Percentiles rank a stretch among this genome's conserved stretches.
phyloP scores from a whole-genome alignment of 2,329 filamentous ascomycete genomes.

The Trichoderma guizhouense region DNA sequence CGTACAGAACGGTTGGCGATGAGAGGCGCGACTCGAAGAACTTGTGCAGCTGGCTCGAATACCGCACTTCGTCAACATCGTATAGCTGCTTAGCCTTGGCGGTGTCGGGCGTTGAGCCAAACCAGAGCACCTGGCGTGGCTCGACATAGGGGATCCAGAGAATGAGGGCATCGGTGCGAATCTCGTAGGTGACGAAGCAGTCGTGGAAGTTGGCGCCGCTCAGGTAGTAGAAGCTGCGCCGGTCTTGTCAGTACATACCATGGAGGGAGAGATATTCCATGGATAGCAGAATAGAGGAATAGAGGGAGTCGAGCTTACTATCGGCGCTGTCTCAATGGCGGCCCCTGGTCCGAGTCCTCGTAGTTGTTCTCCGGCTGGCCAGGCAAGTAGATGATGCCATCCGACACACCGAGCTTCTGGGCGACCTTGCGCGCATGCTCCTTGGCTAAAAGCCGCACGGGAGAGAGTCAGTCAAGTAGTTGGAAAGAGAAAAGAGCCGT shows the following conservation, averaged over 20 bases:
- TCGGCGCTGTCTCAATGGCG: slow-evolving; percentile 54
- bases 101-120: slow-evolving; percentile 56
- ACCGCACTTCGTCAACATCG: slow-evolving; percentile 69
- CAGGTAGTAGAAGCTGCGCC: slow-evolving; percentile 56
- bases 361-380: slow-evolving; percentile 50
- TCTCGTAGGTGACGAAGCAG: slow-evolving; percentile 56
- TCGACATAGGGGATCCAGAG: slow-evolving; percentile 73
- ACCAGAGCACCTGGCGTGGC: slow-evolving; percentile 59
- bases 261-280: background rate
- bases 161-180: slow-evolving; percentile 58
- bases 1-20: slow-evolving; percentile 38
- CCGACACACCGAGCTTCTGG: slow-evolving; percentile 44
- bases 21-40: slow-evolving; percentile 40
- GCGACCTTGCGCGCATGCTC: slow-evolving; percentile 56
- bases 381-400: slow-evolving; percentile 55
- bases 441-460: slow-evolving; percentile 41
- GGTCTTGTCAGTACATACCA: background rate
- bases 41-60: slow-evolving; percentile 50
- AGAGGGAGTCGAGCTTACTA: slow-evolving; percentile 44
- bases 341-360: slow-evolving; percentile 58
- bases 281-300: background rate
- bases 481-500: background rate
- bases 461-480: background rate
- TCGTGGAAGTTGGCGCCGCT: slow-evolving; percentile 53
- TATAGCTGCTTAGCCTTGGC: slow-evolving; percentile 60